Evolutionary conservation across 106 monocot species (phyloP), one percentile per base, ranked within the genome.

Genomic region (Narthecium ossifragum): DNA sequence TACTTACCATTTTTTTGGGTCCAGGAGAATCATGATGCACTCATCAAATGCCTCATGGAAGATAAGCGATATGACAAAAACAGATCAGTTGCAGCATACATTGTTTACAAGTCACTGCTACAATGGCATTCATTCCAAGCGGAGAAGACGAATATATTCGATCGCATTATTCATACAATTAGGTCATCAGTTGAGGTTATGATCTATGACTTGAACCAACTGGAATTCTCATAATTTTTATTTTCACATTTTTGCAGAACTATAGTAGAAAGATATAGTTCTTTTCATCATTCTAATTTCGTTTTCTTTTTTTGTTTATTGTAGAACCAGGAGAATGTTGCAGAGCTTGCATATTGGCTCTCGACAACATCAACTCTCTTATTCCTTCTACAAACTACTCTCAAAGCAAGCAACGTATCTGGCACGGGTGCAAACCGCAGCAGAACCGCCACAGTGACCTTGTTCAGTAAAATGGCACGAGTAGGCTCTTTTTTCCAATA

Each of bases 51-150:
- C 76, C 78, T 98, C 8, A 40, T 53, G 37, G 90, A 90, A 70
- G 86, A 86, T 34, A 90, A 81, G 56, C 65, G 80, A 39, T 90
- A 90, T 55, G 86, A 84, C 78, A 83, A 83, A 62, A 77, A 63
- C 23, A 70, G 68, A 62, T 70, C 96, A 14, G 73, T 57, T 40
- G 70, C 84, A 57, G 96, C 90, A 60, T 90, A 70, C 53, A 81
- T 87, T 61, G 79, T 90, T 8, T 98, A 90, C 63, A 90, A 90
- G 40, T 86, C 90, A 37, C 61, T 98, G 73, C 65, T 87, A 27
- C 86, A 98, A 30, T 98, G 96, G 96, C 80, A 76, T 57, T 90
- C 90, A 37, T 98, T 98, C 74, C 86, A 98, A 77, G 86, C 90
- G 55, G 96, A 90, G 55, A 98, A 79, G 71, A 98, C 96, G 51